phyloP scores from a whole-genome alignment of 2,329 filamentous ascomycete genomes.

The Aspergillus tanneri region DNA sequence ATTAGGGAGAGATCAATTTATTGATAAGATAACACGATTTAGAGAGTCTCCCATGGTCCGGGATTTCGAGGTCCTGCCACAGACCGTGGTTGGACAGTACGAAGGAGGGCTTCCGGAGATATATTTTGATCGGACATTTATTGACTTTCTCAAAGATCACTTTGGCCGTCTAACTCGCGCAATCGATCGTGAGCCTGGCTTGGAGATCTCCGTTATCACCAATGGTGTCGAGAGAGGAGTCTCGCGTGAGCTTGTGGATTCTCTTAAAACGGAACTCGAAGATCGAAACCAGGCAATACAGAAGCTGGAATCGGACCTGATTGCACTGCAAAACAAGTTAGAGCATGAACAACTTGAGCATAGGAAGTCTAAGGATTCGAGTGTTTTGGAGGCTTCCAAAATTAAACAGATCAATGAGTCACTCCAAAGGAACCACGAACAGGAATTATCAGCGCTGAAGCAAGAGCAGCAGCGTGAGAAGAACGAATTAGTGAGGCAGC shows the following conservation, averaged over 20 bases:
- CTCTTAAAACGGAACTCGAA: slow-evolving; percentile 72
- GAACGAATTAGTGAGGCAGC: slow-evolving; percentile 44
- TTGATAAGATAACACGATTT: slow-evolving; percentile 75
- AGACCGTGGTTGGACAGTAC: slow-evolving; percentile 59
- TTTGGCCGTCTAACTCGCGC: slow-evolving; percentile 81
- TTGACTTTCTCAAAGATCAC: slow-evolving; percentile 95
- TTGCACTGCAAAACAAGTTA: slow-evolving; percentile 55
- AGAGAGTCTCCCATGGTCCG: slow-evolving; percentile 75
- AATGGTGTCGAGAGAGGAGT: slow-evolving; percentile 85
- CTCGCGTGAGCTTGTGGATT: slow-evolving; percentile 89
- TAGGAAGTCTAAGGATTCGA: slow-evolving; percentile 62
- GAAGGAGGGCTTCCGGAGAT: slow-evolving; percentile 68
- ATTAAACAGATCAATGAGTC: slow-evolving; percentile 68
- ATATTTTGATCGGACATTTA: slow-evolving; percentile 80
- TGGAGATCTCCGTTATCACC: slow-evolving; percentile 77
- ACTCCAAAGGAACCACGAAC: slow-evolving; percentile 67
- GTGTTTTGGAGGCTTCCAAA: slow-evolving; percentile 54
- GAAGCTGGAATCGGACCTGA: slow-evolving; percentile 56
- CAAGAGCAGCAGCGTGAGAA: slow-evolving; percentile 48
- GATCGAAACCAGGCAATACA: slow-evolving; percentile 65
- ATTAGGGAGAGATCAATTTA: slow-evolving; percentile 82
- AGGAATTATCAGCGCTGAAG: slow-evolving; percentile 59
- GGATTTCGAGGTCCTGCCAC: slow-evolving; percentile 84
- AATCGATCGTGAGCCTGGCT: slow-evolving; percentile 84
- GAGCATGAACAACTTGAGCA: slow-evolving; percentile 74